Conservation (phyloP, 2,329 filamentous ascomycete species). For the Colletotrichum ledebouriae region DNA sequence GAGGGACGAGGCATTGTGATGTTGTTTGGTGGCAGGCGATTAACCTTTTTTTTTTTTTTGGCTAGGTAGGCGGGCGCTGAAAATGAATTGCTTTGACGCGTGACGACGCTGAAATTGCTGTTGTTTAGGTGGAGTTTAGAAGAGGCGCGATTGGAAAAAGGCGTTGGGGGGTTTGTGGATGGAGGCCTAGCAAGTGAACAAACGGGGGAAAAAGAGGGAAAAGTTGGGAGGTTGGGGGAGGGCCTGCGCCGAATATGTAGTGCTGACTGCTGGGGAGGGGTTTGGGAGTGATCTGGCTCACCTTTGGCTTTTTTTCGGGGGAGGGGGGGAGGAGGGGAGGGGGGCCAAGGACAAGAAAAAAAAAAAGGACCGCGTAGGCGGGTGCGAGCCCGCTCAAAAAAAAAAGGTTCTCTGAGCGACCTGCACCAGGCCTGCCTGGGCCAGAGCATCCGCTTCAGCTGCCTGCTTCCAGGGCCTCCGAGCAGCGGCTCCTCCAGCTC, state of each 20-base stretch:
- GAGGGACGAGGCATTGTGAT: constrained; percentile 60
- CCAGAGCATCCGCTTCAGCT: constrained; percentile 18
- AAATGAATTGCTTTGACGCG: constrained; percentile 36
- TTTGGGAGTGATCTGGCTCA: constrained; percentile 39
- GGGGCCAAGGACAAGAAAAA: constrained; percentile 42
- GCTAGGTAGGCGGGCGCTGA: constrained; percentile 36
- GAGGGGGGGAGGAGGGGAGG: constrained; percentile 26
- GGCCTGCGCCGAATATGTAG: constrained; percentile 42
- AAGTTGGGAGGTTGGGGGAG: constrained; percentile 45
- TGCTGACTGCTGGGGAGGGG: constrained; percentile 38
- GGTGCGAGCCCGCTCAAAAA: constrained; percentile 48
- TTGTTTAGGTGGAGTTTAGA: constrained; percentile 47
- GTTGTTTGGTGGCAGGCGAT: constrained; percentile 40
- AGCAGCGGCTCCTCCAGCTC: constrained; percentile 9
- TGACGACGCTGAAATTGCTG: constrained; percentile 42
- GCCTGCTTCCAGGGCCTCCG: constrained; percentile 20
- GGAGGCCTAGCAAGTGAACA: constrained; percentile 39
- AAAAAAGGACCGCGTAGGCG: constrained; percentile 47
- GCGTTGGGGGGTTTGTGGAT: constrained; percentile 20
- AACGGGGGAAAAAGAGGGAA: constrained; percentile 44
- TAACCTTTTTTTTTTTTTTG: neutral
- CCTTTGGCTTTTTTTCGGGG: constrained; percentile 6
- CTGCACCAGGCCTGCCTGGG: constrained; percentile 1
- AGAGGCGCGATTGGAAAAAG: constrained; percentile 48
- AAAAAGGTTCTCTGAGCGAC: neutral